Percentiles rank a stretch among this genome's conserved stretches.
Evolutionary conservation across 495 filamentous ascomycete species (phyloP).

Genomic region (Platismatia glauca): DNA sequence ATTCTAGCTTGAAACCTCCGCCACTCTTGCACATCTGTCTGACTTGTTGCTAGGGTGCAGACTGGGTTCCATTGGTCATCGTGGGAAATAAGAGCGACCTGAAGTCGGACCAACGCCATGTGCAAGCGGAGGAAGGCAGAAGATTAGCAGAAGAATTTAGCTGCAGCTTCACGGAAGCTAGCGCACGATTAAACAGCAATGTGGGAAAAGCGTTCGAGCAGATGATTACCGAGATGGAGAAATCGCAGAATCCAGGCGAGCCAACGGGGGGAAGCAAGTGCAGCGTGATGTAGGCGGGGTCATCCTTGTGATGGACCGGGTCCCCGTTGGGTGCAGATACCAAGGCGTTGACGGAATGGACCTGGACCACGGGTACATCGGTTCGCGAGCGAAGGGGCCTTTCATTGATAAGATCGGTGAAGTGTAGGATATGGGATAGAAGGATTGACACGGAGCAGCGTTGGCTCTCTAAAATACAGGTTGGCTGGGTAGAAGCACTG

Average conservation of each 20-base stretch:
- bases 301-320: neutral
- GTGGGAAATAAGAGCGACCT: slow-evolving; percentile 97
- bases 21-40: slow-evolving; percentile 4
- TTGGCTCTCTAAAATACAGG: neutral
- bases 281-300: slow-evolving; percentile 58
- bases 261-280: slow-evolving; percentile 74
- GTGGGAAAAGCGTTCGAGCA: slow-evolving; percentile 88
- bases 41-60: slow-evolving; percentile 58
- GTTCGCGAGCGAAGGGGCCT: neutral
- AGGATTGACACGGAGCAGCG: neutral
- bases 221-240: slow-evolving; percentile 92
- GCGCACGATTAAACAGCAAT: slow-evolving; percentile 87
- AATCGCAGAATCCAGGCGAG: slow-evolving; percentile 82
- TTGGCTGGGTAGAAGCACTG: neutral
- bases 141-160: slow-evolving; percentile 74
- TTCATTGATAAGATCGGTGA: neutral
- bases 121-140: slow-evolving; percentile 73
- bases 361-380: neutral
- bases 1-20: slow-evolving; percentile 1
- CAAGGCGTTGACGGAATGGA: neutral
- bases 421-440: neutral
- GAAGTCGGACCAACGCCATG: slow-evolving; percentile 85
- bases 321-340: neutral
- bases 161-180: slow-evolving; percentile 91
- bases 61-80: slow-evolving; percentile 84